Evolutionary conservation across 495 filamentous ascomycete genomes (phyloP), one percentile per base, ranked within the genome.

Genomic region (Lasiosphaeris hirsuta): DNA sequence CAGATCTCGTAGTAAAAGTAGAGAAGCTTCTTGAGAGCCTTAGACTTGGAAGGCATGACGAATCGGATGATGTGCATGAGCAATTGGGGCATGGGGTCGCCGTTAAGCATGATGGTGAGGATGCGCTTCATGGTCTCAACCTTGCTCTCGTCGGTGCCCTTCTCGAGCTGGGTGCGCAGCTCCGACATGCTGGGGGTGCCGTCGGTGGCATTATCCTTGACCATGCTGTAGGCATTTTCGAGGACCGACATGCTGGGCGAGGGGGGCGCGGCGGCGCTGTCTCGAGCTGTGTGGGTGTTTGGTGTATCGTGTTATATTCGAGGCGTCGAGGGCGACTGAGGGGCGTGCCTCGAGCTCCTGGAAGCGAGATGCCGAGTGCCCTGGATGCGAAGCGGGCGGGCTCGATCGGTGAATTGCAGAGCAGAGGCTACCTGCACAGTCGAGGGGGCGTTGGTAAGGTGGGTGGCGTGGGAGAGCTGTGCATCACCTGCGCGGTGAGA

Each of bases 41-140:
- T 97, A 75, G 86, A 90, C 78, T 90, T 96, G 55, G 90, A 93
- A 1, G 95, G 95, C 95, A 97, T 97, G 61, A 99, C 90, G 73
- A 97, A 97, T 72, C 94, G 89, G 76, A 99, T 97, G 68, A 99
- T 97, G 75, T 97, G 95, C 95, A 99, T 99, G 61, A 99, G 83
- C 14, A 99, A 82, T 64, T 89, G 85, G 39, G 90, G 85, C 88
- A 97, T 92, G 37, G 95, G 90, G 68, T 97, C 95, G 55, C 95
- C 95, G 69, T 97, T 99, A 66, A 99, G 85, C 92, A 97, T 96
- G 71, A 96, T 83, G 59, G 90, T 96, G 60, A 97, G 81, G 74
- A 99, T 89, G 77, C 87, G 86, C 82, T 94, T 94, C 95, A 99
- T 97, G 13, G 95, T 97, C 63, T 97, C 95, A 73, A 95, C 79